A percentile compares a stretch with the other conserved stretches of the same genome.
phyloP scores from a whole-genome alignment of 202 grass and related monocot genomes.

The Sporobolus alterniflorus region DNA sequence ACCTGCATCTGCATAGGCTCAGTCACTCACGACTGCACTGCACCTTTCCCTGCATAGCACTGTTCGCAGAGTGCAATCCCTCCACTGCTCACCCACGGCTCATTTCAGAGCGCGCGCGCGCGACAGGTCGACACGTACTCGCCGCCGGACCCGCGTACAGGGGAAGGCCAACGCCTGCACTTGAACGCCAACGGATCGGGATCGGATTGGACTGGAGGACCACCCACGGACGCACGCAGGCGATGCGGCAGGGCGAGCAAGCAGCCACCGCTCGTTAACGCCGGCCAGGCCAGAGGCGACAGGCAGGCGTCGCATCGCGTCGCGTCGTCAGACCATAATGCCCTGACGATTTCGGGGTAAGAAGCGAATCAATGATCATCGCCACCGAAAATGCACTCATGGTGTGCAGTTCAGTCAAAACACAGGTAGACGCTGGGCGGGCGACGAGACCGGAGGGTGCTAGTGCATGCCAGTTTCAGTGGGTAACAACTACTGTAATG shows the following conservation, averaged over 20 bases:
- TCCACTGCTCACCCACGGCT: slow-evolving; percentile 3
- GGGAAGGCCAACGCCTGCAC: slow-evolving; percentile 14
- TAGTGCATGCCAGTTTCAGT: neutral
- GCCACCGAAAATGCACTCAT: slow-evolving; percentile 41
- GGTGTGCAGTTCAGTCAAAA: slow-evolving; percentile 49
- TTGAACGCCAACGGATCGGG: slow-evolving; percentile 25
- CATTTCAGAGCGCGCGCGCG: slow-evolving; percentile 12
- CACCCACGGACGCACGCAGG: neutral
- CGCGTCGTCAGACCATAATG: slow-evolving; percentile 5
- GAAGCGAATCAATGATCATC: neutral
- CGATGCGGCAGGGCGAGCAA: neutral
- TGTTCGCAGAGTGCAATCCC: slow-evolving; percentile 38
- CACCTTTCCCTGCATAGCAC: slow-evolving; percentile 38
- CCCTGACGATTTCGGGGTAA: neutral
- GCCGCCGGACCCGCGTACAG: slow-evolving; percentile 17
- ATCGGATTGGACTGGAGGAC: slow-evolving; percentile 47
- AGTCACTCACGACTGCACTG: neutral
- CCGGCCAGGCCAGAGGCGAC: neutral
- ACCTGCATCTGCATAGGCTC: neutral
- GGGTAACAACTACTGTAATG: slow-evolving; percentile 14
- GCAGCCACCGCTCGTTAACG: neutral
- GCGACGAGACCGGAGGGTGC: neutral
- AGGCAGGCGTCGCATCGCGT: neutral
- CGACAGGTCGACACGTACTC: slow-evolving; percentile 37
- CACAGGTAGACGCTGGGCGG: slow-evolving; percentile 10